Evolutionary conservation across 257 asterid species (phyloP).

Genomic region (Solanum medicagineum): DNA sequence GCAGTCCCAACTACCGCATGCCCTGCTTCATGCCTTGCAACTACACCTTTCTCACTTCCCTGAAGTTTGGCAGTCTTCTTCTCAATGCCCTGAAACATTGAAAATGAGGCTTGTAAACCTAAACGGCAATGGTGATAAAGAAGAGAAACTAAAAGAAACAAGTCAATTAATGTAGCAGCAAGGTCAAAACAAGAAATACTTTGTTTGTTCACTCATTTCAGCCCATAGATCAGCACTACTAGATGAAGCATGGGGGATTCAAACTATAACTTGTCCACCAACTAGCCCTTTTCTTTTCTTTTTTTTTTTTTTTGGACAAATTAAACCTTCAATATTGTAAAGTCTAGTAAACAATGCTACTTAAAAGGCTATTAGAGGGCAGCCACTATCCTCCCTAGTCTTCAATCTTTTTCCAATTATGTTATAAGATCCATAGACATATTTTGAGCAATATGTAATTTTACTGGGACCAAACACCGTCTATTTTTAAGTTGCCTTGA

Average conservation of each 20-base stretch:
- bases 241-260: background rate
- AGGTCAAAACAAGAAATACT: background rate
- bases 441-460: background rate
- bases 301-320: no score
- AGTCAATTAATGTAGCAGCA: background rate
- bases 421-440: background rate
- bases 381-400: background rate
- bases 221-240: background rate
- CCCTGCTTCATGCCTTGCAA: constrained; percentile 99
- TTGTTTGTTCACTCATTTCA: background rate
- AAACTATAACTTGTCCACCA: background rate
- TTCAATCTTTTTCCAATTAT: background rate
- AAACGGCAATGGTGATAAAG: background rate
- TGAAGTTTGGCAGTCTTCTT: constrained; percentile 88
- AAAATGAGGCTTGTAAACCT: background rate
- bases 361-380: background rate
- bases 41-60: constrained; percentile 95
- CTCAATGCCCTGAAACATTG: constrained; percentile 72
- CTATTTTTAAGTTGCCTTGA: background rate
- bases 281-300: background rate
- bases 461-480: background rate
- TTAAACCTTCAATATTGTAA: background rate
- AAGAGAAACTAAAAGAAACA: background rate
- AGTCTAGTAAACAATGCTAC: background rate
- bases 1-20: constrained; percentile 99